A percentile compares a stretch with the other conserved stretches of the same genome.
Evolutionary conservation across 2,329 filamentous ascomycete genomes (phyloP).

Genomic region (Biscogniauxia marginata): DNA sequence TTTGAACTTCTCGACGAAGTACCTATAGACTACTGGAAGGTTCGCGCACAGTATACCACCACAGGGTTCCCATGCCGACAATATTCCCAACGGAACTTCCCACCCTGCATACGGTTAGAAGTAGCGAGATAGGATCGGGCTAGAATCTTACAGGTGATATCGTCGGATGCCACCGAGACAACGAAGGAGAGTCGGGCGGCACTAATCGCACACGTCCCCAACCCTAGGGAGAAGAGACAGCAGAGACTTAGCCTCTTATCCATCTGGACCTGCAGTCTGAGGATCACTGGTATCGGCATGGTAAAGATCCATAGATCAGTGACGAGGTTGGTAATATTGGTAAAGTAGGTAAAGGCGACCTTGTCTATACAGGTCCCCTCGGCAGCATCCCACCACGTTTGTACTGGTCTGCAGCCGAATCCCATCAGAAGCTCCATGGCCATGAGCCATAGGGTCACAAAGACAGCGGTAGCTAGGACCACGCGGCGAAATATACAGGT

Average conservation of each 20-base stretch:
- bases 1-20: background rate
- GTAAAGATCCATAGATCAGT: slow-evolving; percentile 29
- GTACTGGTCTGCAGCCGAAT: slow-evolving; percentile 25
- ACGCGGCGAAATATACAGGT: slow-evolving; percentile 13
- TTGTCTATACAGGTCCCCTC: slow-evolving; percentile 22
- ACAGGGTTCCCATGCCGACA: slow-evolving; percentile 28
- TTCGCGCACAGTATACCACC: slow-evolving; percentile 29
- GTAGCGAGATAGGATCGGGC: background rate
- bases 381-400: slow-evolving; percentile 25
- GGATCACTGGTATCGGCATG: slow-evolving; percentile 28
- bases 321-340: slow-evolving; percentile 27
- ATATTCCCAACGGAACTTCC: slow-evolving; percentile 26
- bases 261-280: slow-evolving; percentile 17
- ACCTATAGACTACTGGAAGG: slow-evolving; percentile 24
- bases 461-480: slow-evolving; percentile 11
- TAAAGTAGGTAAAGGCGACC: slow-evolving; percentile 27
- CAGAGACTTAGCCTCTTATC: slow-evolving; percentile 23
- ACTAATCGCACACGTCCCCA: slow-evolving; percentile 26
- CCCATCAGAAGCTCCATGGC: slow-evolving; percentile 26
- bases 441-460: slow-evolving; percentile 25
- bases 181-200: slow-evolving; percentile 24
- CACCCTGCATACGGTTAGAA: slow-evolving; percentile 16
- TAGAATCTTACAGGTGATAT: slow-evolving; percentile 24
- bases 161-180: slow-evolving; percentile 21
- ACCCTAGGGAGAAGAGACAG: slow-evolving; percentile 26